These are phyloP conservation scores for Hamigera avellanea DNA, from an alignment of 495 filamentous ascomycete species.

Conservation along the genomic window DNA sequence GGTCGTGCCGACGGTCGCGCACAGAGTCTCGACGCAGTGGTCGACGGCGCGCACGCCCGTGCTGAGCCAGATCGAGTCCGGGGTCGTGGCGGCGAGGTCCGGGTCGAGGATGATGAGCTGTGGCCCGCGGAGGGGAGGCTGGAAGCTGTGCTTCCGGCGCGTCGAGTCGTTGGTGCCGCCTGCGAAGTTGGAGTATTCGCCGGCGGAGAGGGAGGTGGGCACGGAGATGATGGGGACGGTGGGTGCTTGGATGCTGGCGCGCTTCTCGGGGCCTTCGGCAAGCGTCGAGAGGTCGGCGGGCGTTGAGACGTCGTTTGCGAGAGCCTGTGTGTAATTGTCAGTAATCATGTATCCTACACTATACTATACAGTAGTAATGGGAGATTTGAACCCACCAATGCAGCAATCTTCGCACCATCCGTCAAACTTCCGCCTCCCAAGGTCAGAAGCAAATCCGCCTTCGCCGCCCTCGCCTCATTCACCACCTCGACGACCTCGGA, in stretches of 20 bases:
- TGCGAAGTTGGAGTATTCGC: conserved; percentile 46
- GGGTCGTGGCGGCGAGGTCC: conserved; percentile 40
- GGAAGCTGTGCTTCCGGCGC: conserved; percentile 42
- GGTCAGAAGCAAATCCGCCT: conserved; percentile 47
- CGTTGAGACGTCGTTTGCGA: conserved; percentile 36
- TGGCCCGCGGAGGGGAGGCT: conserved; percentile 32
- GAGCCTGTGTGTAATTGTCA: conserved; percentile 18
- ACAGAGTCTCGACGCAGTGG: conserved; percentile 52
- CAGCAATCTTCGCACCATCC: conserved; percentile 49
- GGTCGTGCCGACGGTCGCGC: conserved; percentile 27
- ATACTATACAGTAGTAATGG: too few species aligned
- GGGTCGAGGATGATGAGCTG: conserved; percentile 50
- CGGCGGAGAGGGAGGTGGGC: conserved; percentile 51
- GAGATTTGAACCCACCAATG: conserved; percentile 35
- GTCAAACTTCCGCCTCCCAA: conserved; percentile 51
- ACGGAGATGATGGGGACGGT: conserved; percentile 46
- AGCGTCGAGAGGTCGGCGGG: conserved; percentile 32
- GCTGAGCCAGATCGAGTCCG: conserved; percentile 47
- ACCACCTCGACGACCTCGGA: conserved; percentile 46
- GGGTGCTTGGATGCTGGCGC: conserved; percentile 20
- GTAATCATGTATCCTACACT: too few species aligned
- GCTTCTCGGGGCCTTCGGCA: conserved; percentile 20
- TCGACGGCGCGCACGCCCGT: conserved; percentile 53
- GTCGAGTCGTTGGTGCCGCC: conserved; percentile 45
- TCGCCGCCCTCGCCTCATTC: conserved; percentile 30